These are phyloP conservation scores for Cyathus striatus DNA, from an alignment of 768 basidiomycete species.

Conservation along the genomic window DNA sequence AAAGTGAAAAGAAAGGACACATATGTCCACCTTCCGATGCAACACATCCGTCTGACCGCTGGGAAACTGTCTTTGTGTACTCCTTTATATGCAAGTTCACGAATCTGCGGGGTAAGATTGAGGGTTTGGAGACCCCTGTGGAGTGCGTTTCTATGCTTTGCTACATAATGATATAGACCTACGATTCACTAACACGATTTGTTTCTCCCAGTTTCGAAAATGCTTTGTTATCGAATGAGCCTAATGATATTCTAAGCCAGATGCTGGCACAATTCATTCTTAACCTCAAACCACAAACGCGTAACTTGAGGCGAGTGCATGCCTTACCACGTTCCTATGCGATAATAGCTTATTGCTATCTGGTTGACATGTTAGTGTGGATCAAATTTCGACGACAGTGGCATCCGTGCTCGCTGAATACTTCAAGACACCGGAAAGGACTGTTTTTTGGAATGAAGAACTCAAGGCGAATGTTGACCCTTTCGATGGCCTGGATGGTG, in stretches of 20 bases:
- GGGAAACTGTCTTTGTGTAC: constrained; percentile 85
- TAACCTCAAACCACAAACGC: constrained; percentile 82
- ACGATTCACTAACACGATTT: constrained; percentile 19
- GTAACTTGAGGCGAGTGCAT: constrained; percentile 77
- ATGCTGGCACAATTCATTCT: constrained; percentile 73
- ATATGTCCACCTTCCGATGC: constrained; percentile 59
- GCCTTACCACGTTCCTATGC: constrained; percentile 19
- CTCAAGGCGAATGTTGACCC: constrained; percentile 67
- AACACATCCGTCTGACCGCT: constrained; percentile 73
- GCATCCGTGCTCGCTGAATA: constrained; percentile 65
- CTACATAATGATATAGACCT: constrained; percentile 8
- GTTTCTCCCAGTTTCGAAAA: constrained; percentile 64
- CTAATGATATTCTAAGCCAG: constrained; percentile 67
- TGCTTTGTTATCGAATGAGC: constrained; percentile 66
- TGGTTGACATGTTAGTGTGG: constrained; percentile 47
- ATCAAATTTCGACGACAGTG: constrained; percentile 78
- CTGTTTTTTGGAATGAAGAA: constrained; percentile 77
- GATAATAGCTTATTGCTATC: constrained; percentile 24
- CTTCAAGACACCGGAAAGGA: constrained; percentile 68
- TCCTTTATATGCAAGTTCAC: constrained; percentile 84
- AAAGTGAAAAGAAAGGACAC: constrained; percentile 34
- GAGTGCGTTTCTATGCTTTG: constrained; percentile 54
- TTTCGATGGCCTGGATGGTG: constrained; percentile 57
- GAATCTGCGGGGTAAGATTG: constrained; percentile 64
- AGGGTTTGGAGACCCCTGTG: constrained; percentile 76